Base-by-base conservation (phyloP, 805 yeast genomes). In the Lipomyces yamadae region DNA sequence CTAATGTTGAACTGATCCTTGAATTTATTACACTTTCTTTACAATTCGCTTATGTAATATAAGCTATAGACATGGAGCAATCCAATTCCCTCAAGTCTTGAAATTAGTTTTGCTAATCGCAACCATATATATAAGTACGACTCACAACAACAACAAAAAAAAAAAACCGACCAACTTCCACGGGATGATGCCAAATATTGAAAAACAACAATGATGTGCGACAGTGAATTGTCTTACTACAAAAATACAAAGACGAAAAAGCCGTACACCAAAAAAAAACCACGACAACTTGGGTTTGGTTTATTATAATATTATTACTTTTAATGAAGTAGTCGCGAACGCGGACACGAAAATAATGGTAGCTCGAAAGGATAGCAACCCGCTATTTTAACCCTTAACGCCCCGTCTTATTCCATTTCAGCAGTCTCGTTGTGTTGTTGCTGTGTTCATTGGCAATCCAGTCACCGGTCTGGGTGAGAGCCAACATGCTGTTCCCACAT, bases 401-500 rank as follows among this genome's bases (percentile, higher is more conserved):
- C 48, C 48, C 48, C 48, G 18, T 42, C n/a, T 42, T 42, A n/a
- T n/a, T 42, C 48, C 48, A 42, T n/a, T 42, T 42, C n/a, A 42
- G 18, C 48, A 42, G 15, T n/a, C 15, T 42, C 24, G 7, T 42
- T 42, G 18, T 24, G 7, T 42, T 42, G 18, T 24, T 15, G 48
- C 8, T 42, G 18, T n/a, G 48, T 24, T n/a, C 24, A 42, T 42
- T 42, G 48, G 24, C n/a, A 18, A 2, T 18, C 39, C 39, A 42
- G 6, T 42, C 29, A 42, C 48, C 48, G 15, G 24, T 24, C 48
- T 42, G 15, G 48, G 48, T 42, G 58, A 30, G 66, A 67, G 24
- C 71, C 68, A 18, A 68, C 65, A 35, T 68, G 70, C 58, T 67
- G 60, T 39, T 68, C 70, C 70, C 71, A 68, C 53, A 65, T 62